Percentiles rank a stretch among this genome's conserved stretches.
Conservation (phyloP, 192 early-diverging fungal species). For the Paraglomus brasilianum region DNA sequence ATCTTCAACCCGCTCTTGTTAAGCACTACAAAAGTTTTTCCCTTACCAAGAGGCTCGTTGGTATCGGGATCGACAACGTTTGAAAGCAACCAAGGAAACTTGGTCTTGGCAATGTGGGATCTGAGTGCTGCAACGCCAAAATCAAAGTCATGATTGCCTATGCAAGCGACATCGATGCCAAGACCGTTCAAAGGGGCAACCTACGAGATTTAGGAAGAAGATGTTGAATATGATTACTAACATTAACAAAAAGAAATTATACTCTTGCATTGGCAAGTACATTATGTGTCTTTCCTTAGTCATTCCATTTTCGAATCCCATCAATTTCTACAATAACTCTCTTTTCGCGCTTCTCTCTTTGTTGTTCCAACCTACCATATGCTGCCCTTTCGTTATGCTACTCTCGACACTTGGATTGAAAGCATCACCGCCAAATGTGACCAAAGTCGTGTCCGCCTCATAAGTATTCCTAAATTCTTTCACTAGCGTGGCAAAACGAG, state of each 20-base stretch:
- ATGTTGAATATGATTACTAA: no score
- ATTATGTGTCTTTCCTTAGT: no score
- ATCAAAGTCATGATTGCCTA: constrained; percentile 81
- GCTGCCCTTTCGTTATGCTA: constrained; percentile 59
- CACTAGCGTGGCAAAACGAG: constrained; percentile 55
- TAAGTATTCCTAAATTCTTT: constrained; percentile 37
- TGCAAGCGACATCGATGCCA: constrained; percentile 54
- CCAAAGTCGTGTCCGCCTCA: constrained; percentile 38
- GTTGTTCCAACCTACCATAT: constrained; percentile 46
- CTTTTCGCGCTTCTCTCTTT: no score
- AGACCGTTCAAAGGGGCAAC: constrained; percentile 57
- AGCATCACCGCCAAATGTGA: constrained; percentile 65
- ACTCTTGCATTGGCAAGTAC: no score
- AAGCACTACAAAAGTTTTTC: constrained; percentile 43
- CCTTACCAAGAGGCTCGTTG: constrained; percentile 36
- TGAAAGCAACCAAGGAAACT: constrained; percentile 72
- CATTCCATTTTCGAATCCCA: no score
- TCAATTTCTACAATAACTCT: no score
- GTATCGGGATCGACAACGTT: constrained; percentile 55
- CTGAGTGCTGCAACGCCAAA: constrained; percentile 60
- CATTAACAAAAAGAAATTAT: no score
- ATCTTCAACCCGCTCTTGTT: constrained; percentile 51
- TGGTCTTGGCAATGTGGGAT: constrained; percentile 46
- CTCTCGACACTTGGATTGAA: constrained; percentile 70
- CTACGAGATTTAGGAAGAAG: not conserved